A percentile compares a stretch with the other conserved stretches of the same genome.
Conservation (phyloP, 768 basidiomycete species). For the Lactarius sanguifluus region DNA sequence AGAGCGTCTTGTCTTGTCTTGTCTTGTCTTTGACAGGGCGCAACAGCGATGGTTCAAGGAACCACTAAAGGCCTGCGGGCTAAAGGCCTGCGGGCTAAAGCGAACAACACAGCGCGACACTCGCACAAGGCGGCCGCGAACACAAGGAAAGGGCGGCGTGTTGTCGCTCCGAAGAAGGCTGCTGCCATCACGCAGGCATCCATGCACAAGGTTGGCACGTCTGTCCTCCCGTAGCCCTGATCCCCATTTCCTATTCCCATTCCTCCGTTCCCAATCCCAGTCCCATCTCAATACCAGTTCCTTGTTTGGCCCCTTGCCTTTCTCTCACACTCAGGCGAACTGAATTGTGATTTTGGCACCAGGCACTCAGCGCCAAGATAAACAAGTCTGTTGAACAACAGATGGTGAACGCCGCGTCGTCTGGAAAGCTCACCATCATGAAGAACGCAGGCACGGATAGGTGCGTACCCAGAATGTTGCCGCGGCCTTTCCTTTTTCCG, state of each 20-base stretch:
- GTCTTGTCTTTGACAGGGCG: neutral
- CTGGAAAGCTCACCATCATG: conserved; percentile 93
- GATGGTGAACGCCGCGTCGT: conserved; percentile 85
- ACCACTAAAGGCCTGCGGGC: conserved; percentile 83
- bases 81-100: conserved; percentile 62
- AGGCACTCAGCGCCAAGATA: conserved; percentile 89
- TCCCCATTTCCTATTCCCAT: neutral
- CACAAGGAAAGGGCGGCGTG: conserved; percentile 75
- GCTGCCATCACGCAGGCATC: conserved; percentile 67
- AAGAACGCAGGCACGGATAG: conserved; percentile 55
- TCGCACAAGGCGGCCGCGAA: conserved; percentile 66
- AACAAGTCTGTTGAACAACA: conserved; percentile 89
- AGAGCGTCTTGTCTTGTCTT: neutral
- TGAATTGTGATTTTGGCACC: conserved; percentile 13
- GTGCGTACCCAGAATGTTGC: conserved; percentile 29
- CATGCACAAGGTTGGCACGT: conserved; percentile 64
- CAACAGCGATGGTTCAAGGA: conserved; percentile 73
- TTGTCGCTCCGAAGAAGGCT: conserved; percentile 81
- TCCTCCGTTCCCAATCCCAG: neutral
- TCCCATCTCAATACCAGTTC: neutral
- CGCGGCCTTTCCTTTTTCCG: neutral
- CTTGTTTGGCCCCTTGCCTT: neutral
- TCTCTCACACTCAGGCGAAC: conserved; percentile 2
- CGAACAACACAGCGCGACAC: conserved; percentile 49
- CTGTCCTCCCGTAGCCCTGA: neutral